Base-by-base conservation (phyloP, 1,284 basidiomycete genomes). In the Boletus semigastroideus region DNA sequence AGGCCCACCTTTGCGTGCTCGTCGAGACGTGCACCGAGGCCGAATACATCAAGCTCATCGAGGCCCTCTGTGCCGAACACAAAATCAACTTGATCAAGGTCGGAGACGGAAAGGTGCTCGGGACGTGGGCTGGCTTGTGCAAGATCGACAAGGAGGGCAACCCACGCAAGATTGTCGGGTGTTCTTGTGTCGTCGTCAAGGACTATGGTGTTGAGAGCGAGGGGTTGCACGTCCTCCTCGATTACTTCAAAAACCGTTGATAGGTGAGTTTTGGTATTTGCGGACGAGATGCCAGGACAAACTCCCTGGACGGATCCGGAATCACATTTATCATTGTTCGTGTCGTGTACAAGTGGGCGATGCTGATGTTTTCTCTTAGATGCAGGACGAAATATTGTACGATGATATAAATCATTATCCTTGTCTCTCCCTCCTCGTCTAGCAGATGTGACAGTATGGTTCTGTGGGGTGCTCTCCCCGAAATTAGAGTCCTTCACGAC, bases 91-190 rank as follows among this genome's bases (percentile, higher is more conserved):
- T 98, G 62, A 98, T 98, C 89, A 36, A 36, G 34, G 34, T 36
- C 9, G 34, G 34, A 17, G 34, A 36, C n/a, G 34, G 34, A 36
- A 36, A 36, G 34, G 34, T 36, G 14, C 34, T 36, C 34, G n/a
- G 16, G 9, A 36, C 34, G 10, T 36, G 34, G 34, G 16, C 34
- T 17, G 96, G 96, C 74, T 86, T 99, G 59, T 98, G 95, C 87
- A 97, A 97, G 82, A 97, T 98, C 73, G 95, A 98, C 80, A 87
- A 94, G 68, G 96, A 99, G 80, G 96, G 96, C 67, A 98, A 98
- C 80, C 91, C 96, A 53, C 84, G 96, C 72, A 98, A 98, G 84
- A 82, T 98, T 70, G 93, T 96, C 59, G 91, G 91, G 57, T 95
- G 92, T 83, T 92, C 90, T 63, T 98, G 94, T 73, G 96, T 98